Conservation (phyloP, 495 filamentous ascomycete genomes). For the Aspergillus taichungensis region DNA sequence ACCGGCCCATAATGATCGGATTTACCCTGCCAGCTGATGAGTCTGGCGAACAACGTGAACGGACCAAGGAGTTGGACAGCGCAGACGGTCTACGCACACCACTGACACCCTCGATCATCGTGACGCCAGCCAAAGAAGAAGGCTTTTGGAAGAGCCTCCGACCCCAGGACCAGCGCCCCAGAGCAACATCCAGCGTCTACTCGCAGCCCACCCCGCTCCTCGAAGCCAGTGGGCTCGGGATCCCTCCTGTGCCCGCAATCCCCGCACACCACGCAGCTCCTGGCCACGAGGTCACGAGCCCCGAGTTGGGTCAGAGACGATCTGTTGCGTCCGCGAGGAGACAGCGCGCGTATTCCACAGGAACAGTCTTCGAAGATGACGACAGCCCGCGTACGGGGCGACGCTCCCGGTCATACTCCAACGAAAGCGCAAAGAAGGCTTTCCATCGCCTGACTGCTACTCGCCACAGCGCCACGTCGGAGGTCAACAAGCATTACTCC, state of each 20-base stretch:
- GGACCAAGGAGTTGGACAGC: constrained; percentile 23
- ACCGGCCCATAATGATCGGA: constrained; percentile 72
- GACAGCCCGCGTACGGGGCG: constrained; percentile 18
- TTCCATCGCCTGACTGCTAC: constrained; percentile 9
- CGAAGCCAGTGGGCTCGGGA: constrained; percentile 17
- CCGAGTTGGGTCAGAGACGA: constrained; percentile 27
- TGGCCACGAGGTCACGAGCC: constrained; percentile 19
- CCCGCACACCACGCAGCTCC: constrained; percentile 33
- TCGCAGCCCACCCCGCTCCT: constrained; percentile 46
- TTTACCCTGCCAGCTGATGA: constrained; percentile 58
- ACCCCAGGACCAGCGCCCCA: constrained; percentile 20
- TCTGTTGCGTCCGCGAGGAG: constrained; percentile 20
- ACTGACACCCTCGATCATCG: constrained; percentile 50
- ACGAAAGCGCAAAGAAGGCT: constrained; percentile 12
- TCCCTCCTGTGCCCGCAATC: constrained; percentile 57
- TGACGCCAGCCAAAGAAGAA: constrained; percentile 56
- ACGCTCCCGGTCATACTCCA: constrained; percentile 8
- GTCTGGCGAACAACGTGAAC: constrained; percentile 28
- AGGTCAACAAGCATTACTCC: constrained; percentile 49
- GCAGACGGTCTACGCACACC: constrained; percentile 24
- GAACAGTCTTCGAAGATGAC: constrained; percentile 52
- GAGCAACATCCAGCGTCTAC: constrained; percentile 58
- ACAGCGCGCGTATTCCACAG: constrained; percentile 32
- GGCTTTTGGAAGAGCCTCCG: constrained; percentile 45
- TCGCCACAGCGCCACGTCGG: constrained; percentile 32